phyloP scores from a whole-genome alignment of 345 rosid genomes.

The Pelargonium nanum region DNA sequence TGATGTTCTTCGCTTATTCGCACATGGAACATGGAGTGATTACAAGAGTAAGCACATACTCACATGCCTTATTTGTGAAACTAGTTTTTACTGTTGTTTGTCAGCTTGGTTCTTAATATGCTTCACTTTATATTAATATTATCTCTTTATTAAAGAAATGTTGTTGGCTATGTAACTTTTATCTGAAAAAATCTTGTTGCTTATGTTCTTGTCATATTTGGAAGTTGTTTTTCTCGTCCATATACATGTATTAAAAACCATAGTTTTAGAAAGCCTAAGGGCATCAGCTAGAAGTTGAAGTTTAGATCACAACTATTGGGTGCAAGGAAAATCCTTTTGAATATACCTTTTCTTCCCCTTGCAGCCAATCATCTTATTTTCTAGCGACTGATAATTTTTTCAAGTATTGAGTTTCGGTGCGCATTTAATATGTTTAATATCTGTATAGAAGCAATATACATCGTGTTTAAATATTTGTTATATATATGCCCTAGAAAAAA shows the following conservation, averaged over 20 bases:
- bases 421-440: too few relatives aligned
- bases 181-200: too few relatives aligned
- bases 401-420: too few relatives aligned
- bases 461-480: too few relatives aligned
- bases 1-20: constrained; percentile 65
- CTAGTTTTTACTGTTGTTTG: background rate
- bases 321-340: background rate
- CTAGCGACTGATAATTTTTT: too few relatives aligned
- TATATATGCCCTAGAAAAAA: too few relatives aligned
- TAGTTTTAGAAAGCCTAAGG: background rate
- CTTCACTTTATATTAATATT: background rate
- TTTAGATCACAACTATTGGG: background rate
- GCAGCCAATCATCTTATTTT: background rate
- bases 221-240: background rate
- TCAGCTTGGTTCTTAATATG: background rate
- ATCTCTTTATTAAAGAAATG: too few relatives aligned
- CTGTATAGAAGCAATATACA: too few relatives aligned
- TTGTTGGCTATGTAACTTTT: too few relatives aligned
- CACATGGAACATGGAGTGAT: constrained; percentile 91
- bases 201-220: too few relatives aligned
- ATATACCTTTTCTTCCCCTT: background rate
- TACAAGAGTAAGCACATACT: constrained; percentile 56
- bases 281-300: too few relatives aligned
- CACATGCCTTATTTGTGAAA: background rate
- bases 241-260: too few relatives aligned